phyloP scores from a whole-genome alignment of 2,329 filamentous ascomycete species.

The Xylaria polymorpha region DNA sequence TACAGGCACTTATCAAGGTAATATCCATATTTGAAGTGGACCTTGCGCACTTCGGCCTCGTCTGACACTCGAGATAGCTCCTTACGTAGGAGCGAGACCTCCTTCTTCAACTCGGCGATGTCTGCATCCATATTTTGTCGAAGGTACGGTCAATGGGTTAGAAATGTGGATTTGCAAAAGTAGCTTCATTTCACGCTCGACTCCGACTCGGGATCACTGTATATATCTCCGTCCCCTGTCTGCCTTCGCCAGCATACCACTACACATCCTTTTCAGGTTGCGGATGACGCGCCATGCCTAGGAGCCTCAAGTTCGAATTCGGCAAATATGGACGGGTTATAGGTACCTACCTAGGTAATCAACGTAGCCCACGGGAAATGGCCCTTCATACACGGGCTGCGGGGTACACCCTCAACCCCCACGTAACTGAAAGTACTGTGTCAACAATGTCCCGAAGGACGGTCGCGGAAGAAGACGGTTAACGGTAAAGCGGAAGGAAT shows the following conservation, averaged over 20 bases:
- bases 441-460: too few species aligned
- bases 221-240: constrained; percentile 30
- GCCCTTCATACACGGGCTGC: constrained; percentile 30
- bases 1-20: constrained; percentile 70
- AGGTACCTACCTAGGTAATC: constrained; percentile 13
- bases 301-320: constrained; percentile 24
- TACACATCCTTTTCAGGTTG: neutral
- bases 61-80: constrained; percentile 56
- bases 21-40: constrained; percentile 69
- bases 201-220: constrained; percentile 13
- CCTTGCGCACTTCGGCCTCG: constrained; percentile 65
- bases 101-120: constrained; percentile 52
- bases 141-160: neutral
- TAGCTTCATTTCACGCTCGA: neutral
- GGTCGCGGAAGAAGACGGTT: too few species aligned
- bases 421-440: constrained; percentile 23
- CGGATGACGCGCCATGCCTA: constrained; percentile 18
- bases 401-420: constrained; percentile 41
- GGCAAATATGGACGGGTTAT: constrained; percentile 41
- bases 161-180: neutral
- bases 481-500: too few species aligned
- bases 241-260: constrained; percentile 11
- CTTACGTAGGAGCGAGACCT: constrained; percentile 52
- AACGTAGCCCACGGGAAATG: neutral
- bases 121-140: constrained; percentile 50